These are phyloP conservation scores for Solanum pinnatisectum DNA, from an alignment of 257 asterid genomes.

Conservation along the genomic window DNA sequence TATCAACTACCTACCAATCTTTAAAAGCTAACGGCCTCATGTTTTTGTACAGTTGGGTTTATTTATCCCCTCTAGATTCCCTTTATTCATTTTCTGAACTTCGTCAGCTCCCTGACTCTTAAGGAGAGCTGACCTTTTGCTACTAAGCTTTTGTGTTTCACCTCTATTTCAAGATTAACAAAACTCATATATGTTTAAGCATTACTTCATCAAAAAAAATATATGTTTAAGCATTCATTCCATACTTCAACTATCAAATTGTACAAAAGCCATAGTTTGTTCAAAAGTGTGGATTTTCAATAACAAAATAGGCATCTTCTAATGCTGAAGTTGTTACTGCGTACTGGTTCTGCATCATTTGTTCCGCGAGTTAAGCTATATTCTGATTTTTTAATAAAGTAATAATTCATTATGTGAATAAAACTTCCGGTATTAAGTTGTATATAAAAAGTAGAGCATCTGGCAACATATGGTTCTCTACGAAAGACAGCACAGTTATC, in stretches of 20 bases:
- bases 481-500: background rate
- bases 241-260: background rate
- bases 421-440: background rate
- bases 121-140: background rate
- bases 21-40: background rate
- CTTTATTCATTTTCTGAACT: background rate
- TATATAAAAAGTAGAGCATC: background rate
- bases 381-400: background rate
- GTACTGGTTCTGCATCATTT: background rate
- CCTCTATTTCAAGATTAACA: background rate
- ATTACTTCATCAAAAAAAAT: background rate
- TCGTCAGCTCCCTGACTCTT: background rate
- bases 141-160: background rate
- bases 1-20: background rate
- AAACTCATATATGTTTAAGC: background rate
- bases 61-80: background rate
- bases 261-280: background rate
- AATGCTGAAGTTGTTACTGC: background rate
- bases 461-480: background rate
- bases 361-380: background rate
- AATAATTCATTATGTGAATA: background rate
- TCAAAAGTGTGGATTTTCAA: background rate
- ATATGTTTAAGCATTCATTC: background rate
- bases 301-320: background rate
- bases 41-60: background rate